Evolutionary conservation across 192 early-diverging fungal genomes (phyloP), one percentile per base, ranked within the genome.

Genomic region (Pecoramyces ruminantium): DNA sequence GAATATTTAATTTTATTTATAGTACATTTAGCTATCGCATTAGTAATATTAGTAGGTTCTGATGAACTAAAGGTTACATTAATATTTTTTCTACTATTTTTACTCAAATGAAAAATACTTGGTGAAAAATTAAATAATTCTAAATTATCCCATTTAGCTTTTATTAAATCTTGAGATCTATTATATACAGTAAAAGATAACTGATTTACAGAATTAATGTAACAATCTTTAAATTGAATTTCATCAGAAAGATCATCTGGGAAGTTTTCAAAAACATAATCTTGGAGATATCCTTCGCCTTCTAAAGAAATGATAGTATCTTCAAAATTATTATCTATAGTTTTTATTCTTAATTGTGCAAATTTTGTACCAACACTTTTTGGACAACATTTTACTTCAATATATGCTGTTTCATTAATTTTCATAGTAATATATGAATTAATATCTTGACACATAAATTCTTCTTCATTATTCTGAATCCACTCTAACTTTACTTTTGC

Each of bases 241-340:
- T 91, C 88, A 79, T 86, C 88, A 27, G 90, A 87, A 1, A 80
- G n/a, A 6, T 88, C 90, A n/a, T 82, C 83, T 13, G 84, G 84
- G 12, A 90, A 80, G 5, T 83, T 84, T n/a, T 89, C 88, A 79
- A 91, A 86, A 1, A 86, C 85, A 42, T 89, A 30, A 42, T 89
- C 88, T 79, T 91, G 88, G 28, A 88, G 21, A 82, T 89, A 89
- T 13, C 90, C 88, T 81, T 91, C 90, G 2, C 87, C 89, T 25
- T 81, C 38, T 2, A 91, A n/a, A 28, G 83, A 83, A 38, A 91
- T 82, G 13, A 79, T 79, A 2, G 84, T 80, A 79, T 91, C 90
- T 77, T 91, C 90, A 83, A 91, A 91, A 38, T 80, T 84, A 78
- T 91, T 91, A 82, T 91, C 90, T 11, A 84, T 34, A 16, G 89